Percentiles rank a stretch among this genome's conserved stretches.
phyloP scores from a whole-genome alignment of 805 yeast species.

The Cyberlindnera japonica region DNA sequence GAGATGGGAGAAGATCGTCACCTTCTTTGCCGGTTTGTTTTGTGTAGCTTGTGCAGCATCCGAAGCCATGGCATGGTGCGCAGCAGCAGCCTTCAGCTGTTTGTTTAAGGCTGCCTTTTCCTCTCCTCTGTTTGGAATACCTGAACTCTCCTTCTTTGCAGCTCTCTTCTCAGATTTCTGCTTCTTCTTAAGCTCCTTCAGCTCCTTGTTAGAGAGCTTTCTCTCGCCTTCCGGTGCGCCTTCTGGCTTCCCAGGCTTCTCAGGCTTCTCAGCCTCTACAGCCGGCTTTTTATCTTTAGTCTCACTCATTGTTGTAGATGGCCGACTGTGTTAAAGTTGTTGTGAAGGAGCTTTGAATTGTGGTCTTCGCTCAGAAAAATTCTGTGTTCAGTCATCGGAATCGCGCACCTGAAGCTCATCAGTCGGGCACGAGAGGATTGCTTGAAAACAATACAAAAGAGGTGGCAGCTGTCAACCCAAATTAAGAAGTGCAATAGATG shows the following conservation, averaged over 20 bases:
- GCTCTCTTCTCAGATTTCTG: slow-evolving; percentile 93
- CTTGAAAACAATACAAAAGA: background rate
- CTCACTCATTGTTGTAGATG: slow-evolving; percentile 1
- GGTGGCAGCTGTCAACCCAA: too few relatives aligned
- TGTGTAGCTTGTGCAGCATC: slow-evolving; percentile 1
- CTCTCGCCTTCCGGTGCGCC: slow-evolving; percentile 21
- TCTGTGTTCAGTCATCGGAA: background rate
- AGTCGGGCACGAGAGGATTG: background rate
- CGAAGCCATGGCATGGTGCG: slow-evolving; percentile 28
- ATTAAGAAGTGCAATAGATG: too few relatives aligned
- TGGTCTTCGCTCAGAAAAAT: background rate
- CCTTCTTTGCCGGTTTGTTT: slow-evolving; percentile 45
- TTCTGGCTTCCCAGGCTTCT: too few relatives aligned
- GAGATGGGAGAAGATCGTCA: slow-evolving; percentile 71
- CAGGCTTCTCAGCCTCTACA: background rate
- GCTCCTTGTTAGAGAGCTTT: slow-evolving; percentile 66
- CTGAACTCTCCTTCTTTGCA: slow-evolving; percentile 72
- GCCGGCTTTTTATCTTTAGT: background rate
- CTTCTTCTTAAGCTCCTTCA: slow-evolving; percentile 81
- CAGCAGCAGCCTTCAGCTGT: slow-evolving; percentile 41
- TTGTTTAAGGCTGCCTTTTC: slow-evolving; percentile 32
- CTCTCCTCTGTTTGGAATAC: slow-evolving; percentile 41
- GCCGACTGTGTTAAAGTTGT: too few relatives aligned
- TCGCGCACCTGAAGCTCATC: background rate
- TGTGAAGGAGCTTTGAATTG: background rate